Evolutionary conservation across 2,329 filamentous ascomycete species (phyloP), one percentile per base, ranked within the genome.

Genomic region (Colletotrichum sidae): DNA sequence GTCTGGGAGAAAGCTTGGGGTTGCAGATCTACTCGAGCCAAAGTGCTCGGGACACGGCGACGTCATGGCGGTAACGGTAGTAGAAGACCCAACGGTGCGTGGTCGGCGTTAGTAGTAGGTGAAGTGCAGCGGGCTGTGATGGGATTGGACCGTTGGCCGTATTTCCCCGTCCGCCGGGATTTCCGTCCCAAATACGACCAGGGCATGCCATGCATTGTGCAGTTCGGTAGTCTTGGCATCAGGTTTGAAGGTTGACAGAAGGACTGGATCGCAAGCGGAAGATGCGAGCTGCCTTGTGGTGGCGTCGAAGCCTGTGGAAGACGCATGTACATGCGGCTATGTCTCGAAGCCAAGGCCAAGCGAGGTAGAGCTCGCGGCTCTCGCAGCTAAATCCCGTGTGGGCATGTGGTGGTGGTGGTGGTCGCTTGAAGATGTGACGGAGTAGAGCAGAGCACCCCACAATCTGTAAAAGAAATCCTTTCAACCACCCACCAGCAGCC

Each of bases 341-440:
- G 45, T 65, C 50, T 65, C 39, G n/a, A 49, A 54, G 55, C 55
- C 60, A 59, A 60, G 60, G n/a, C 44, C 45, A 39, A 35, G 55
- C 56, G 12, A 15, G 55, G 34, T 34, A 44, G 38, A 52, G 17
- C 25, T 65, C 34, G 11, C 45, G 42, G 42, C 45, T 45, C 25
- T 25, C 25, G 25, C 25, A 25, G 3, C 25, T 25, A 25, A 25
- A 17, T n/a, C 44, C 13, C 15, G 44, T n/a, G 25, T 10, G 44
- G 15, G n/a, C n/a, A 46, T 15, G 13, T 46, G 44, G 13, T 25
- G 44, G 44, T 54, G 35, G 25, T 41, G n/a, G 15, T 33, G 44
- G 44, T 17, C 33, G 12, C 34, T 42, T 37, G 51, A 7, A 25
- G n/a, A 15, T 13, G 13, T 15, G 42, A 45, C 7, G 10, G 9